phyloP scores from a whole-genome alignment of 257 asterid species.

The Solanum rostratum region DNA sequence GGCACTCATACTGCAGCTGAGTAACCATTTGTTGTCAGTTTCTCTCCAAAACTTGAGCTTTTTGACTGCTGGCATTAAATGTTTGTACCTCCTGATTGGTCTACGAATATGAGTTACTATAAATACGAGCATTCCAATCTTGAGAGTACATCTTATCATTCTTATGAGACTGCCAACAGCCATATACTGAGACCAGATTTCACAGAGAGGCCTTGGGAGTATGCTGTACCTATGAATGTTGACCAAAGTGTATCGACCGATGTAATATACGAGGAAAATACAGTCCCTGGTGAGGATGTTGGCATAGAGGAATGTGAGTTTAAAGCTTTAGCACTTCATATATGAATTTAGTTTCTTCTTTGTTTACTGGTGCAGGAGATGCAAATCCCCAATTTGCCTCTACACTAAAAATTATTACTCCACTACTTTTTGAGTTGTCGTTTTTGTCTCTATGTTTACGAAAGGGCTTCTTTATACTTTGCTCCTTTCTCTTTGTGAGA shows the following conservation, averaged over 20 bases:
- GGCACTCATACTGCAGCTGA: too few species aligned
- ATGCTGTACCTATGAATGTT: conserved; percentile 38
- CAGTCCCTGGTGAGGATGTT: conserved; percentile 32
- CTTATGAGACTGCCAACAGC: conserved; percentile 23
- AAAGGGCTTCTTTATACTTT: not conserved
- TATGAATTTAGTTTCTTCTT: not conserved
- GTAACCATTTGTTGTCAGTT: not conserved
- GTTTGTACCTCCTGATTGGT: conserved; percentile 32
- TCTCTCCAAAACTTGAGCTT: not conserved
- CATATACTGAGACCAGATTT: conserved; percentile 40
- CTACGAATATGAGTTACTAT: conserved; percentile 61
- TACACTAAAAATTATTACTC: too few species aligned
- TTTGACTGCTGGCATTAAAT: conserved; percentile 3
- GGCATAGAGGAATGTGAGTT: conserved; percentile 68
- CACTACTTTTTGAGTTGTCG: too few species aligned
- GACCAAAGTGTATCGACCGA: conserved; percentile 36
- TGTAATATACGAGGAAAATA: conserved; percentile 39
- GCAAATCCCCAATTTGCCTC: not conserved
- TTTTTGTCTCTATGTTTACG: too few species aligned
- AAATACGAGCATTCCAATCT: conserved; percentile 47
- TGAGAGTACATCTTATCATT: conserved; percentile 43
- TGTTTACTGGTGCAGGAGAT: not conserved
- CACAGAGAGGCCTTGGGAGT: conserved; percentile 54
- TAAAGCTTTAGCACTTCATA: not conserved
- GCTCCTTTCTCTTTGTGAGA: not conserved